Percentiles rank a stretch among this genome's conserved stretches.
Conservation (phyloP, 176 grass and related monocot species). For the Bolboschoenus planiculmis region DNA sequence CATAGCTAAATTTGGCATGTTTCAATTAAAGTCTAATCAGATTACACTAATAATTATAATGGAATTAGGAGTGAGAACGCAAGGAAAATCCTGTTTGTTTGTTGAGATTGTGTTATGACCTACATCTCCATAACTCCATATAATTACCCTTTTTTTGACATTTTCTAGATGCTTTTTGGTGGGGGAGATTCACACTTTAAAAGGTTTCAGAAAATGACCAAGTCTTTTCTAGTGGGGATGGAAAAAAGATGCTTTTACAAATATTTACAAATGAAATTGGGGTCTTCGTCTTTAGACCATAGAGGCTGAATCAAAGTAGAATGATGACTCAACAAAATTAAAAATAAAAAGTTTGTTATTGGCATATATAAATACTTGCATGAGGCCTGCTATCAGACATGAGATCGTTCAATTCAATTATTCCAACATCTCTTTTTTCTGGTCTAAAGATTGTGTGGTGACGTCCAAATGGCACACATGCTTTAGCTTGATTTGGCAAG, state of each 20-base stretch:
- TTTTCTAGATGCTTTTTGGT: constrained; percentile 4
- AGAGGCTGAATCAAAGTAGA: not conserved
- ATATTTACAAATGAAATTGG: not conserved
- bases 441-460: not conserved
- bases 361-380: too few species aligned
- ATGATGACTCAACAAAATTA: not conserved
- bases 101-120: not conserved
- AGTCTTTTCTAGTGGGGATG: not conserved
- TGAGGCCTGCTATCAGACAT: not conserved
- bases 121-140: not conserved
- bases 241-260: not conserved
- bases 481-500: not conserved
- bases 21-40: not conserved
- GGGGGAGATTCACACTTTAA: not conserved
- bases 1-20: not conserved
- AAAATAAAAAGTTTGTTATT: not conserved
- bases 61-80: constrained; percentile 7
- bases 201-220: not conserved
- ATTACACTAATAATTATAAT: not conserved
- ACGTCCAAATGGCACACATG: not conserved
- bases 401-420: not conserved
- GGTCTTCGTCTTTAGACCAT: not conserved
- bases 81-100: not conserved
- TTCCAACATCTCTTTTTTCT: not conserved
- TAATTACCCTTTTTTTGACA: not conserved